Base-by-base conservation (phyloP, 1,284 basidiomycete species). In the Hemileia vastatrix region DNA sequence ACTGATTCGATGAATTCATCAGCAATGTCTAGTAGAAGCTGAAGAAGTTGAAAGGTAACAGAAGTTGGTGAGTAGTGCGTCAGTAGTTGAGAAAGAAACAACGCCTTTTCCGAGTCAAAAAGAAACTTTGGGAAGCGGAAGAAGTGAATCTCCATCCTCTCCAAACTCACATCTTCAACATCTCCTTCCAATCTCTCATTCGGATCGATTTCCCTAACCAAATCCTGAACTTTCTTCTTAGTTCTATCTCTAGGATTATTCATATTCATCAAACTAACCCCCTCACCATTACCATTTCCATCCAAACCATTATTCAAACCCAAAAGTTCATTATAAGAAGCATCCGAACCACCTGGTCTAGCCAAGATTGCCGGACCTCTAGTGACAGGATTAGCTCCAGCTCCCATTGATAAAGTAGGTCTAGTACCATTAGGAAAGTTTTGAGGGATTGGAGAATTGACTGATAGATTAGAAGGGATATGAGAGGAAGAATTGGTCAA, bases 1-100 rank as follows among this genome's bases (percentile, higher is more conserved):
- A 72, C 72, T 51, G 66, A 68, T 6, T 75, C 73, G 64, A 75
- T 71, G 49, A 75, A 75, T 36, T 74, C 72, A 50, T 75, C 73
- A 1, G 73, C 72, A 11, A 75, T 58, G 24, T 75, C 72, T 0
- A 75, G 64, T 2, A 75, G 61, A 2, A 75, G 69, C 63, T 67
- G 43, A 40, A 11, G 36, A 27, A 40, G 36, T 40, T 11, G 36
- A 15, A 15, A 40, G 36, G 36, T 15, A 40, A 15, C 36, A 40
- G 15, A 40, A 40, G 15, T 40, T 15, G 15, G 8, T 11, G 15
- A 40, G 15, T 15, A 9, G 15, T 11, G 36, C 15, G 36, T 40
- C 36, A 40, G 36, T 40, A 15, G 8, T 40, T 40, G 11, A 9
- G 36, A 15, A 11, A 40, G 15, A 40, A 40, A 9, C 15, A 11